Evolutionary conservation across 768 basidiomycete genomes (phyloP).

Genomic region (Ramaria sp.): DNA sequence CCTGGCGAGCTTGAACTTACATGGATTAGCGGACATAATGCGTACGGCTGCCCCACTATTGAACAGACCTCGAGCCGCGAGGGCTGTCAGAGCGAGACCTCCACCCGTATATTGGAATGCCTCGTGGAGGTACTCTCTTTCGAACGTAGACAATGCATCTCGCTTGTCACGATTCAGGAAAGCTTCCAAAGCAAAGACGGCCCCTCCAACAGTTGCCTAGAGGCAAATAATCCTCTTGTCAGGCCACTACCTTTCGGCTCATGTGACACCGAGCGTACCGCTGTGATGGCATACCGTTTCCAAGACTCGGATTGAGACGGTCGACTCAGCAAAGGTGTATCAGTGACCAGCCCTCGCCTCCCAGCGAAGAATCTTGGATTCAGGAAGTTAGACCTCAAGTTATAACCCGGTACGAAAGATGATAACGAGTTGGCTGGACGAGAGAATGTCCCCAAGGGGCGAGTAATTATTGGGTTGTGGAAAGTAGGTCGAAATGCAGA

Average conservation of each 20-base stretch:
- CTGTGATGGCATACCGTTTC: conserved; percentile 42
- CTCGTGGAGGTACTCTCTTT: conserved; percentile 62
- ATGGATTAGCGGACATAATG: conserved; percentile 78
- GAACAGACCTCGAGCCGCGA: conserved; percentile 73
- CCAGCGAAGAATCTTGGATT: not conserved
- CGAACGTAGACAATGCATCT: conserved; percentile 48
- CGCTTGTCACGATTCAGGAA: conserved; percentile 74
- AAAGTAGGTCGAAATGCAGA: not conserved
- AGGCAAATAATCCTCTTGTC: not conserved
- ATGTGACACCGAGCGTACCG: conserved; percentile 26
- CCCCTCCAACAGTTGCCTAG: conserved; percentile 64
- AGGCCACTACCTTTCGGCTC: not conserved
- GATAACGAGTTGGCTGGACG: not conserved
- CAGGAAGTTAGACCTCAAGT: not conserved
- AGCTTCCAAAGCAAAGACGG: conserved; percentile 49
- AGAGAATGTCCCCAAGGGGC: not conserved
- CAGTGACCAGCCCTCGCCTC: conserved; percentile 4
- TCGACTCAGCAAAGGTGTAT: conserved; percentile 20
- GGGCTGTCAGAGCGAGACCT: conserved; percentile 66
- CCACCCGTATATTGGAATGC: conserved; percentile 79
- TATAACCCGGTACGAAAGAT: not conserved
- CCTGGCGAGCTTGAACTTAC: conserved; percentile 28
- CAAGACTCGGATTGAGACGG: conserved; percentile 32
- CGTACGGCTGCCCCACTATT: conserved; percentile 55
- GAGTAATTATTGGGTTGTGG: not conserved